These are phyloP conservation scores for Potentilla sterilis DNA, from an alignment of 306 rosid genomes.

Conservation along the genomic window DNA sequence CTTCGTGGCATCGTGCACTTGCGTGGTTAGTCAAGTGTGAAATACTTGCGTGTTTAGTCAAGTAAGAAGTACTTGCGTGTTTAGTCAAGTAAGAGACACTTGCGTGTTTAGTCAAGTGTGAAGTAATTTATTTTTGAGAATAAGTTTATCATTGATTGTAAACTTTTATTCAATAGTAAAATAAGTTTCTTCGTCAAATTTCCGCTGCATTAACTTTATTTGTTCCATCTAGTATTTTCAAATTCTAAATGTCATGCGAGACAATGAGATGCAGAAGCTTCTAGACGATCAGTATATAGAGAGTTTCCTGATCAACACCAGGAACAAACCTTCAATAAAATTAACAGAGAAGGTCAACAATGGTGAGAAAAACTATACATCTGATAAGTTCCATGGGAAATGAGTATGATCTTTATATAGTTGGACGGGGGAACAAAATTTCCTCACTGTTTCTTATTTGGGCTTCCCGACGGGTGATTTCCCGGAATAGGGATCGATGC, in stretches of 20 bases:
- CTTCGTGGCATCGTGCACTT: no score
- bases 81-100: no score
- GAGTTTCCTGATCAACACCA: conserved; percentile 30
- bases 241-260: conserved; percentile 1
- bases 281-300: conserved; percentile 41
- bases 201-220: no score
- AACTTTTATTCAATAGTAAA: no score
- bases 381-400: conserved; percentile 27
- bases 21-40: no score
- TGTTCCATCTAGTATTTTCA: no score
- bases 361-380: conserved; percentile 33
- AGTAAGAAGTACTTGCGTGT: no score
- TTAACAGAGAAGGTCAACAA: conserved; percentile 28
- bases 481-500: conserved; percentile 46
- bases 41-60: no score
- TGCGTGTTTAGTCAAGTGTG: no score
- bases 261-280: conserved; percentile 26
- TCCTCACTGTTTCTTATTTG: conserved; percentile 13
- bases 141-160: no score
- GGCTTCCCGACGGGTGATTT: conserved; percentile 42
- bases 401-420: conserved; percentile 40
- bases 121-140: no score
- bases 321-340: conserved; percentile 24
- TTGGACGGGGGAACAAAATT: conserved; percentile 46
- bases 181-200: no score